Evolutionary conservation across 345 rosid genomes (phyloP).

Genomic region (Eucalyptus fibrosa): DNA sequence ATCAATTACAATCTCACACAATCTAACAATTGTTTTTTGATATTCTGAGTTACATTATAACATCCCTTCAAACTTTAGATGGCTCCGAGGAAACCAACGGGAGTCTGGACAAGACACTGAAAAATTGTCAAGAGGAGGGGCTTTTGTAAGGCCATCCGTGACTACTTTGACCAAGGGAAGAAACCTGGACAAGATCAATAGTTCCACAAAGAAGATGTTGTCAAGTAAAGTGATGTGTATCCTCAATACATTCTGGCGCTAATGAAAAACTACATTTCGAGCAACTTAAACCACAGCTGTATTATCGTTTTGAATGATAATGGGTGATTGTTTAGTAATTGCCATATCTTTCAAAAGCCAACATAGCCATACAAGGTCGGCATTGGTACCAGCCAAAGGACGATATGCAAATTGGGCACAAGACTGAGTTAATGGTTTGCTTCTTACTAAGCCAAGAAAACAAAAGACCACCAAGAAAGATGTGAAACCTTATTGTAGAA

Average conservation of each 20-base stretch:
- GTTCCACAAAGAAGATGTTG: neutral
- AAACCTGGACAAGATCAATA: neutral
- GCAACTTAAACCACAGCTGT: neutral
- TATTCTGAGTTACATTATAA: neutral
- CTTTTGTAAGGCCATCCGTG: neutral
- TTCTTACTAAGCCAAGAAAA: neutral
- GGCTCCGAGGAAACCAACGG: neutral
- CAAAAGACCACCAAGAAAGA: neutral
- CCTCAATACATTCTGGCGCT: neutral
- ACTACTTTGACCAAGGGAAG: neutral
- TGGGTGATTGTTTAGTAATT: neutral
- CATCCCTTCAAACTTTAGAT: neutral
- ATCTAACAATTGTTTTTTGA: neutral
- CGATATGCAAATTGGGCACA: neutral
- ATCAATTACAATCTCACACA: neutral
- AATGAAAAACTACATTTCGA: neutral
- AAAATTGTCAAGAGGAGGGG: neutral
- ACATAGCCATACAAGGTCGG: neutral
- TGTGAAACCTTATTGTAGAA: neutral
- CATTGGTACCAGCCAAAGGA: neutral
- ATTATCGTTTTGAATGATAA: neutral
- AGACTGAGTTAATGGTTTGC: neutral
- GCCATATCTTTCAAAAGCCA: neutral
- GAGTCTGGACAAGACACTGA: neutral
- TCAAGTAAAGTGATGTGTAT: neutral